A percentile compares a stretch with the other conserved stretches of the same genome.
Evolutionary conservation across 2,329 filamentous ascomycete species (phyloP).

Genomic region (Fusarium sp.): DNA sequence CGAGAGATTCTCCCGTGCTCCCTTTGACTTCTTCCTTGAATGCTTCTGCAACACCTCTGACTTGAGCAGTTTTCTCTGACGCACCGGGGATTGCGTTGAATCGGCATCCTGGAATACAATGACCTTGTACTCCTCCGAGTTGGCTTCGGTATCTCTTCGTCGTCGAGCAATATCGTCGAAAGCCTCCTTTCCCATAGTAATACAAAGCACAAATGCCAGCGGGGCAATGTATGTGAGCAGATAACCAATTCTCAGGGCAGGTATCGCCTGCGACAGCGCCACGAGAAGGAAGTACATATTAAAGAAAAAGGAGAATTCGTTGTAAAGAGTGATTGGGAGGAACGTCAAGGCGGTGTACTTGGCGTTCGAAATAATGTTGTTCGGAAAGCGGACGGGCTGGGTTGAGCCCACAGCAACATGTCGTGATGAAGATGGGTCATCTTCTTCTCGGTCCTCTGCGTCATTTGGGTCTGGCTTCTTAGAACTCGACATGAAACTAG

Average conservation of each 20-base stretch:
- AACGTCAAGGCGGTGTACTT: slow-evolving; percentile 98
- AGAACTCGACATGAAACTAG: slow-evolving; percentile 70
- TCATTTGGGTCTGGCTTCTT: slow-evolving; percentile 53
- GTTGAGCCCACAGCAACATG: slow-evolving; percentile 78
- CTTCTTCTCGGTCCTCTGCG: slow-evolving; percentile 62
- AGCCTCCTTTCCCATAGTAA: slow-evolving; percentile 96
- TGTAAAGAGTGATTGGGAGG: slow-evolving; percentile 92
- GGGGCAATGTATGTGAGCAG: slow-evolving; percentile 94
- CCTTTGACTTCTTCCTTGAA: slow-evolving; percentile 47
- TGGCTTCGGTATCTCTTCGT: slow-evolving; percentile 90
- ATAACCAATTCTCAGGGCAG: slow-evolving; percentile 89
- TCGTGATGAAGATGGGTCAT: slow-evolving; percentile 77
- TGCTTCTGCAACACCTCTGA: slow-evolving; percentile 52
- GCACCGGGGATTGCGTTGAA: slow-evolving; percentile 53
- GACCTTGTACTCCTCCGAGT: slow-evolving; percentile 87
- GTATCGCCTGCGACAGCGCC: slow-evolving; percentile 92
- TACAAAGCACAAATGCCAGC: slow-evolving; percentile 87
- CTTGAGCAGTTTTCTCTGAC: slow-evolving; percentile 55
- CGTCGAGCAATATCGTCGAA: slow-evolving; percentile 90
- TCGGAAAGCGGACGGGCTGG: slow-evolving; percentile 82
- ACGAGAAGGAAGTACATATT: slow-evolving; percentile 99
- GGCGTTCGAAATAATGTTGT: slow-evolving; percentile 93
- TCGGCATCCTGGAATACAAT: slow-evolving; percentile 74
- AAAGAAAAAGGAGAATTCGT: slow-evolving; percentile 99
- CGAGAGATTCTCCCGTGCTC: slow-evolving; percentile 57